Evolutionary conservation across 441 rosid species (phyloP), one percentile per base, ranked within the genome.

Genomic region (Erodium texanum): DNA sequence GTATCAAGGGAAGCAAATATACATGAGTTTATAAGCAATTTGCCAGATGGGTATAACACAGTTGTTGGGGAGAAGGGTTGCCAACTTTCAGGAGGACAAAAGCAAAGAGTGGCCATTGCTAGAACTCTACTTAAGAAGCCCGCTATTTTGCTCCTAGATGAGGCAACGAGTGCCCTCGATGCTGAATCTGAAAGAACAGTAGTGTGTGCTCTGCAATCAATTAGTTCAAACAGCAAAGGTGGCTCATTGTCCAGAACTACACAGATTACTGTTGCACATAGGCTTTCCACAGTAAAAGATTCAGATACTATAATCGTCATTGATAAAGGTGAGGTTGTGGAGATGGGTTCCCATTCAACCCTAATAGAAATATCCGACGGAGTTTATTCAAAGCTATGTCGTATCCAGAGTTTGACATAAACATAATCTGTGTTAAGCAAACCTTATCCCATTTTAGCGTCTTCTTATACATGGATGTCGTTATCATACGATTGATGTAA

Each of bases 11-110:
- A 82, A 73, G 85, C 86, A 38, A 82, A 81, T 70, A 83, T 86
- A 65, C 79, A 88, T 24, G 87, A 83, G 48, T 84, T 88, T 59
- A 70, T 81, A 38, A 81, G 88, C 59, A 81, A 75, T 72, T 72
- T 88, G 59, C 87, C 89, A 1, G 75, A 80, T 36, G 90, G 89
- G 16, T 84, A 82, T 52, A 67, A 84, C 24, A 84, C 90, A 24
- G 69, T 79, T 10, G 90, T 83, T 16, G 93, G 93, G n/a, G 90
- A 88, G 76, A 86, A 75, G 72, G 94, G 94, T 23, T 82, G 87
- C 81, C 89, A 82, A 66, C 85, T 88, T 56, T 86, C 94, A 0
- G 88, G 89, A 1, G 87, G 88, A 24, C 89, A 88, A 69, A 88
- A 88, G 82, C 89, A 88, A 72, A 79, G 90, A 38, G 77, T 84